Evolutionary conservation across 495 filamentous ascomycete genomes (phyloP).

Genomic region (Neurospora sublineolata): DNA sequence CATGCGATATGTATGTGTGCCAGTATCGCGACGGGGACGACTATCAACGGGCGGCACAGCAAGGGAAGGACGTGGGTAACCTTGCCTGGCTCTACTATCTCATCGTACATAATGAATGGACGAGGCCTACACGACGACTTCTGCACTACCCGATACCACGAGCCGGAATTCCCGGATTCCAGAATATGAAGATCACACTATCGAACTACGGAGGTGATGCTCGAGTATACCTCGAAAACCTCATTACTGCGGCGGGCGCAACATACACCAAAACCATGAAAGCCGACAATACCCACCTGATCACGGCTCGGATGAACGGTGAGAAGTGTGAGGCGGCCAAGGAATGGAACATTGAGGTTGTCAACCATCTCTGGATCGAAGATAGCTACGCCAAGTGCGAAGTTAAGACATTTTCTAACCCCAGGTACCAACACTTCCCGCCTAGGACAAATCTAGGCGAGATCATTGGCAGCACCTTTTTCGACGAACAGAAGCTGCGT

Average conservation of each 20-base stretch:
- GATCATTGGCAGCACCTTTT: constrained; percentile 71
- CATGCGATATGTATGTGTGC: constrained; percentile 74
- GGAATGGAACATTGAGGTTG: constrained; percentile 82
- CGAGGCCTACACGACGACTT: constrained; percentile 63
- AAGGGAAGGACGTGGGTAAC: constrained; percentile 76
- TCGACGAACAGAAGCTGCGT: constrained; percentile 28
- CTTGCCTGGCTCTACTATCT: constrained; percentile 87
- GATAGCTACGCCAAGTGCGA: constrained; percentile 89
- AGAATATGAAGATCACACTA: constrained; percentile 64
- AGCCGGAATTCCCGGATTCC: constrained; percentile 66
- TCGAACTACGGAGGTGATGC: constrained; percentile 96
- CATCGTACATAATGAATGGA: constrained; percentile 80
- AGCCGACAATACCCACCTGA: constrained; percentile 86
- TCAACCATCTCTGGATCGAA: constrained; percentile 96
- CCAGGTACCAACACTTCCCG: constrained; percentile 73
- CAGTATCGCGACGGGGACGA: constrained; percentile 72
- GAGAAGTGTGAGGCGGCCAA: constrained; percentile 85
- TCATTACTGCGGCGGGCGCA: constrained; percentile 71
- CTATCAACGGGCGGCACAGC: constrained; percentile 63
- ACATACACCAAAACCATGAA: constrained; percentile 88
- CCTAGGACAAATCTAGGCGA: constrained; percentile 82
- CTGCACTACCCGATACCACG: constrained; percentile 81
- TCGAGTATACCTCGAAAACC: constrained; percentile 82
- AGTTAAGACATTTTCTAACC: constrained; percentile 51
- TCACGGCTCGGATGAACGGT: constrained; percentile 75